Evolutionary conservation across 495 filamentous ascomycete species (phyloP).

Genomic region (Aspergillus heteromorphus): DNA sequence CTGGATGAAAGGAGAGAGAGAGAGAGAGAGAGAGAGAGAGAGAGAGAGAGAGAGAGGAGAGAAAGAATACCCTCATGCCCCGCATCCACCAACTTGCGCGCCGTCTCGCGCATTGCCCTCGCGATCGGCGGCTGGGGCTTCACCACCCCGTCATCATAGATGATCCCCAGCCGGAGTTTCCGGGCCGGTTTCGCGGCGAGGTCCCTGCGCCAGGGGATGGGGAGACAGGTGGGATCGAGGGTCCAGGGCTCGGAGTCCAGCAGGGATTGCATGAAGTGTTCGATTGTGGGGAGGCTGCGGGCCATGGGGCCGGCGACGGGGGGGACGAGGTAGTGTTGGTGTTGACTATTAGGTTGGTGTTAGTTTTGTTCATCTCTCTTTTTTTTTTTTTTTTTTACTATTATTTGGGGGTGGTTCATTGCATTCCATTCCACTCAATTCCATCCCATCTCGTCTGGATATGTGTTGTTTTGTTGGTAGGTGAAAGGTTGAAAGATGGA

Average conservation of each 20-base stretch:
- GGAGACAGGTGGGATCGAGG: conserved; percentile 35
- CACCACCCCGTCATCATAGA: conserved; percentile 51
- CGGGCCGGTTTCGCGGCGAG: conserved; percentile 18
- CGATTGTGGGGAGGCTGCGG: conserved; percentile 31
- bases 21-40: no score
- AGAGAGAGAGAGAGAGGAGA: no score
- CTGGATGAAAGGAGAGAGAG: no score
- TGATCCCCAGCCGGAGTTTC: conserved; percentile 44
- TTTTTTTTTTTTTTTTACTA: no score
- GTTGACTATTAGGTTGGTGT: conserved; percentile 8
- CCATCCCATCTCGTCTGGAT: no score
- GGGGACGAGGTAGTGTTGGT: conserved; percentile 28
- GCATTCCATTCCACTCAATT: no score
- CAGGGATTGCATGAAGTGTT: conserved; percentile 37
- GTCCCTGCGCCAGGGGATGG: conserved; percentile 39
- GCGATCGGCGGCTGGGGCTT: conserved; percentile 51
- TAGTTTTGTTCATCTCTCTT: no score
- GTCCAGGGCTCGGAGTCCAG: conserved; percentile 34
- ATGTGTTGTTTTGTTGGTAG: no score
- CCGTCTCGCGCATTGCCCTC: conserved; percentile 37
- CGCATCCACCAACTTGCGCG: conserved; percentile 35
- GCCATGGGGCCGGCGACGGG: conserved; percentile 42
- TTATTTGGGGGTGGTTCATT: no score
- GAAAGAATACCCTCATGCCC: conserved; percentile 38
- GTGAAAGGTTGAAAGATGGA: no score